Percentiles rank a stretch among this genome's conserved stretches.
phyloP scores from a whole-genome alignment of 129 eudicot genomes.

The Flaveria trinervia region DNA sequence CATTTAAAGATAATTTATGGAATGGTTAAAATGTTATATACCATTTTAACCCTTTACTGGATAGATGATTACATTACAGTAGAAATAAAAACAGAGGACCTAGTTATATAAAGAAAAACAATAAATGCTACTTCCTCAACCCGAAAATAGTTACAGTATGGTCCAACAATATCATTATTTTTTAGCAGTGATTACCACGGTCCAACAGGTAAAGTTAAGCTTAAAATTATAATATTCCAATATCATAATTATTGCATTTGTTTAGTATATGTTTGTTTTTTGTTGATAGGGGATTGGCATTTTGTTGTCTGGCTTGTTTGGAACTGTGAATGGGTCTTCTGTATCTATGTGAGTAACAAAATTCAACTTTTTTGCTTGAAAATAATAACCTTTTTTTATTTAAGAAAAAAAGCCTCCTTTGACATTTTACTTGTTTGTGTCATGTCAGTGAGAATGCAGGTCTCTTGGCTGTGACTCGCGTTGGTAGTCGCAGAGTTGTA shows the following conservation, averaged over 20 bases:
- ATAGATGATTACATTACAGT: neutral
- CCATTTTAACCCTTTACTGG: slow-evolving; percentile 7
- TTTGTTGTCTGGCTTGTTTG: slow-evolving; percentile 62
- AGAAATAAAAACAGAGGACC: neutral
- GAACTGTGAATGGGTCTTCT: slow-evolving; percentile 63
- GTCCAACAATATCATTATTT: neutral
- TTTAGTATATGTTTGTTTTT: slow-evolving; percentile 13
- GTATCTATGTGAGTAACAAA: slow-evolving; percentile 60
- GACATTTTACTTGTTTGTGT: neutral
- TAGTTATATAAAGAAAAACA: neutral
- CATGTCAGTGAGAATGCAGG: slow-evolving; percentile 74
- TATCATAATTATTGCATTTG: neutral
- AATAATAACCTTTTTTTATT: slow-evolving; percentile 4
- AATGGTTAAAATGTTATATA: neutral
- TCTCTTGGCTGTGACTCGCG: slow-evolving; percentile 72
- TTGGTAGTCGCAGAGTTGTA: slow-evolving; percentile 78
- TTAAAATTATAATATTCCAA: neutral
- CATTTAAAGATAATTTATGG: neutral
- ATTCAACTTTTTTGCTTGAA: slow-evolving; percentile 4
- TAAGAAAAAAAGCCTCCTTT: neutral
- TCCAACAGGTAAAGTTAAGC: neutral
- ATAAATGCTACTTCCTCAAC: neutral
- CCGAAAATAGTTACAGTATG: neutral
- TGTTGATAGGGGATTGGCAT: slow-evolving; percentile 64
- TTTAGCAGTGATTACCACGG: neutral